Evolutionary conservation across 2,329 filamentous ascomycete genomes (phyloP).

Genomic region (Trichoderma afroharzianum): DNA sequence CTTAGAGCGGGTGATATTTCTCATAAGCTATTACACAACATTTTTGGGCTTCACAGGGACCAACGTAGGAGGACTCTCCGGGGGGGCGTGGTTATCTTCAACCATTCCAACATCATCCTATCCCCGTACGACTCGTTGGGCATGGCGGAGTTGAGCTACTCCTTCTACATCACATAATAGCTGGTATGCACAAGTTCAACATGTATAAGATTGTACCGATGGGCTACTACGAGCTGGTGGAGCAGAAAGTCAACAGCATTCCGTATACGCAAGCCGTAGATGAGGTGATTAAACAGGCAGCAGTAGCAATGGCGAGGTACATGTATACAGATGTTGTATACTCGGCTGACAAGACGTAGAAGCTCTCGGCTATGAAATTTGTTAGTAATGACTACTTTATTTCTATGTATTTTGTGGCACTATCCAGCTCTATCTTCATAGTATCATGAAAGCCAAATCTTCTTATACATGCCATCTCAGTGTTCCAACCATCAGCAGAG

Average conservation of each 20-base stretch:
- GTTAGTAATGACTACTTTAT: not conserved
- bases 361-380: not conserved
- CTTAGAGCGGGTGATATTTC: too few relatives aligned
- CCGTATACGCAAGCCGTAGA: conserved; percentile 35
- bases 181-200: conserved; percentile 47
- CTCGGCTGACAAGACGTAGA: conserved; percentile 5
- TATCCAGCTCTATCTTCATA: too few relatives aligned
- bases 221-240: conserved; percentile 37
- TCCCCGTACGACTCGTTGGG: not conserved
- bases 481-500: not conserved
- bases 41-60: not conserved
- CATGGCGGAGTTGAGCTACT: conserved; percentile 21
- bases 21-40: too few relatives aligned
- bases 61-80: not conserved
- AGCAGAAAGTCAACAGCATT: conserved; percentile 30
- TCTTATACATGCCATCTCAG: not conserved
- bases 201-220: conserved; percentile 44
- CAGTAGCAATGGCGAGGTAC: not conserved
- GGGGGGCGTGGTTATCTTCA: not conserved
- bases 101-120: not conserved
- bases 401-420: not conserved
- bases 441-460: not conserved
- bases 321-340: conserved; percentile 17
- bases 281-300: conserved; percentile 33
- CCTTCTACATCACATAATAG: conserved; percentile 42